A percentile compares a stretch with the other conserved stretches of the same genome.
phyloP scores from a whole-genome alignment of 768 basidiomycete species.

The Suillus luteus region DNA sequence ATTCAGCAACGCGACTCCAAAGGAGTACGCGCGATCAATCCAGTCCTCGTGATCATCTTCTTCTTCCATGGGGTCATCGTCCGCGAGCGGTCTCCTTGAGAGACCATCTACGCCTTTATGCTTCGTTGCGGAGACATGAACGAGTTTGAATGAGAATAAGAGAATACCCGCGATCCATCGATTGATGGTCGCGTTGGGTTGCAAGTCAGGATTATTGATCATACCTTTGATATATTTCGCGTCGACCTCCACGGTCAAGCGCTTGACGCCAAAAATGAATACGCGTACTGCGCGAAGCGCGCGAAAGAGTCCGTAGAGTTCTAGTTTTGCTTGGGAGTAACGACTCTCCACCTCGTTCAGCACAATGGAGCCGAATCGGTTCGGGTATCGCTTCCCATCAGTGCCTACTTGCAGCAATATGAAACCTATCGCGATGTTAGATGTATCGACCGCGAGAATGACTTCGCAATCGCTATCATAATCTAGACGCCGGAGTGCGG shows the following conservation, averaged over 20 bases:
- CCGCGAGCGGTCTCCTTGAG: not conserved
- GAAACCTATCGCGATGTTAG: too few species aligned
- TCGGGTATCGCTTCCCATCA: too few species aligned
- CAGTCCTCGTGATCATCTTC: not conserved
- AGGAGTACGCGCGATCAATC: not conserved
- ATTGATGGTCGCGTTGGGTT: conserved; percentile 35
- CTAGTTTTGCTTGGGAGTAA: too few species aligned
- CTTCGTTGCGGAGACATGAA: conserved; percentile 28
- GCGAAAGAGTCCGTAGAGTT: too few species aligned
- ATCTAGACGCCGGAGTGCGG: too few species aligned
- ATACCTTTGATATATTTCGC: conserved; percentile 15
- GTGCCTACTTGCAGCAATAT: too few species aligned
- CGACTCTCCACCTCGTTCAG: too few species aligned
- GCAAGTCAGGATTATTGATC: conserved; percentile 28
- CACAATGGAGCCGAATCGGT: too few species aligned
- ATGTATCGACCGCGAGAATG: too few species aligned
- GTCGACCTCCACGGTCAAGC: conserved; percentile 30
- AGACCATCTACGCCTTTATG: not conserved
- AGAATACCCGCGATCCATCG: conserved; percentile 28
- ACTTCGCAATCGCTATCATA: too few species aligned
- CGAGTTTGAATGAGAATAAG: conserved; percentile 30
- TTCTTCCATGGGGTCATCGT: too few species aligned
- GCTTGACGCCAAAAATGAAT: conserved; percentile 30
- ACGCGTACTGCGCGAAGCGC: conserved; percentile 1
- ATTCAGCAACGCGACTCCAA: accelerated